Evolutionary conservation across 2,329 filamentous ascomycete genomes (phyloP), one percentile per base, ranked within the genome.

Genomic region (Corinectria fuckeliana): DNA sequence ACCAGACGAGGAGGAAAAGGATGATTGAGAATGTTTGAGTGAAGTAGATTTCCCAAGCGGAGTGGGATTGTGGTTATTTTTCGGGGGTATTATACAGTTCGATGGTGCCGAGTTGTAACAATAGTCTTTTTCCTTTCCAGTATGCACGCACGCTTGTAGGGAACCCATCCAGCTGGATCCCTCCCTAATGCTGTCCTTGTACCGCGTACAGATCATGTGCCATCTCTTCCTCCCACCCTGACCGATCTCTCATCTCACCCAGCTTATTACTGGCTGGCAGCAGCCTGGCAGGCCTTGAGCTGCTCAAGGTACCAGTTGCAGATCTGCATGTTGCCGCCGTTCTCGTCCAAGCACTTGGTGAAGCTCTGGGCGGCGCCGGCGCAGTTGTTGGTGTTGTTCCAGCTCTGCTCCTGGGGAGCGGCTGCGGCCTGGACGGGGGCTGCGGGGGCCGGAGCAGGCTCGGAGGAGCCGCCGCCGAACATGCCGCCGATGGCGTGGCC

Each of bases 261-360:
- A 39, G 36, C 20, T 48, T 32, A n/a, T 56, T 92, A 91, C 70
- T 82, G 87, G 78, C 82, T 87, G 55, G 91, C 89, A 69, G 91
- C 91, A 66, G 86, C 81, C 83, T 94, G 91, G 84, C 91, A 94
- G 56, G 91, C 90, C 85, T 93, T 94, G 78, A 99, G 84, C 86
- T 99, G 94, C 78, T 99, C 95, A 71, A 99, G 82, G 78, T 99
- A 99, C 93, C 94, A 99, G 69, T 91, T 91, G 82, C 95, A 99
- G 75, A 97, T 96, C 75, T 90, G 89, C 90, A 99, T 88, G 80
- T 95, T 93, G 69, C 95, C 95, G 75, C 88, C 82, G 78, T 99
- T 91, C 74, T 98, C 91, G 78, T 98, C 93, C 89, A 99, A 90
- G 85, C 95, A 99, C 82, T 89, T 90, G 72, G 92, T 93, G 85